phyloP scores from a whole-genome alignment of 805 yeast genomes.

The Cephaloascus albidus region DNA sequence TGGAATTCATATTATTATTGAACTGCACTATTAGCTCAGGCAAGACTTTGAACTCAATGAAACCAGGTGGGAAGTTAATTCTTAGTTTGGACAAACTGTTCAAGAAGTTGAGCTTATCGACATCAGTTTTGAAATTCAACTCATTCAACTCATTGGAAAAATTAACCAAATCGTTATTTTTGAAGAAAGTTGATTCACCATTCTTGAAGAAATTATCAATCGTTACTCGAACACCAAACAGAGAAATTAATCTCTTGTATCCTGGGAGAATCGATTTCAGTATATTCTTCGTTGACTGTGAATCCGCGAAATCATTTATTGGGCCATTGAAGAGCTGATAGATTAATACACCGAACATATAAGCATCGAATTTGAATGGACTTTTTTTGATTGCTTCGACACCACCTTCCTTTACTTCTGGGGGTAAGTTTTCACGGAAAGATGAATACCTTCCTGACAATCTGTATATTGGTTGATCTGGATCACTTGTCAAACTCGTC shows the following conservation, averaged over 20 bases:
- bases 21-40: slow-evolving; percentile 57
- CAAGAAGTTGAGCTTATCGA: slow-evolving; percentile 40
- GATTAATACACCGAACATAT: slow-evolving; percentile 49
- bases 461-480: slow-evolving; percentile 31
- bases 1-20: slow-evolving; percentile 15
- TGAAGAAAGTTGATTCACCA: slow-evolving; percentile 21
- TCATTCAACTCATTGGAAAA: slow-evolving; percentile 47
- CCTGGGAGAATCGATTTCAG: slow-evolving; percentile 27
- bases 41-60: slow-evolving; percentile 48
- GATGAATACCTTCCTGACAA: slow-evolving; percentile 13
- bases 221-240: slow-evolving; percentile 25
- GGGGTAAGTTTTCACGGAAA: slow-evolving; percentile 31
- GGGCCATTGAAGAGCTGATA: slow-evolving; percentile 30
- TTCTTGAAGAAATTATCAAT: slow-evolving; percentile 18
- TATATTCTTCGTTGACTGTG: slow-evolving; percentile 8
- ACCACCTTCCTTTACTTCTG: slow-evolving; percentile 40
- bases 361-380: slow-evolving; percentile 52
- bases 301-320: background rate
- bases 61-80: slow-evolving; percentile 38
- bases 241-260: slow-evolving; percentile 29
- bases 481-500: slow-evolving; percentile 36
- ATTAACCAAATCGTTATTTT: slow-evolving; percentile 37
- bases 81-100: slow-evolving; percentile 26
- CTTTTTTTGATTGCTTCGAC: slow-evolving; percentile 23
- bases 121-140: slow-evolving; percentile 40